Percentiles rank a stretch among this genome's conserved stretches.
Conservation (phyloP, 805 yeast species). For the Debaryomyces hansenii region DNA sequence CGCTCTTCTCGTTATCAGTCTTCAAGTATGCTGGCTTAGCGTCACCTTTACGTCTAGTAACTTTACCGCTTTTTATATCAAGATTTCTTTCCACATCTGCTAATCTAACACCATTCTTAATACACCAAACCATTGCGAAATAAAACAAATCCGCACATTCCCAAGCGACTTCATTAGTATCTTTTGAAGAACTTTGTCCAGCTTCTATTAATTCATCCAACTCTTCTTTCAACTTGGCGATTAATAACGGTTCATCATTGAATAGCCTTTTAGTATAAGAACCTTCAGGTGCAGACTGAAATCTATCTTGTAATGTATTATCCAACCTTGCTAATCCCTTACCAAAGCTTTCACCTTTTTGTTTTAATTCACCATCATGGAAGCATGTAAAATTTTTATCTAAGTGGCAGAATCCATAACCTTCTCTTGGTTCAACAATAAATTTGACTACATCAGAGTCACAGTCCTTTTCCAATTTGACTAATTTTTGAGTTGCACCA, state of each 20-base stretch:
- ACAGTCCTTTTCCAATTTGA: constrained; percentile 75
- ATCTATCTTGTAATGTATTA: constrained; percentile 60
- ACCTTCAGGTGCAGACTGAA: constrained; percentile 75
- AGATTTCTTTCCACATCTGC: constrained; percentile 82
- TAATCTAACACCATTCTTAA: constrained; percentile 73
- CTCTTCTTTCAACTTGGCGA: constrained; percentile 91
- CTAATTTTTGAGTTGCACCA: constrained; percentile 87
- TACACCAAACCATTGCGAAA: constrained; percentile 54
- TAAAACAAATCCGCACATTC: constrained; percentile 90
- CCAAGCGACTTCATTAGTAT: constrained; percentile 70
- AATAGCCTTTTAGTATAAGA: constrained; percentile 93
- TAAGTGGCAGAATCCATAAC: constrained; percentile 91
- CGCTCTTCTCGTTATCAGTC: constrained; percentile 10
- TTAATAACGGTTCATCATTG: constrained; percentile 68
- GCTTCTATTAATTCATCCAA: constrained; percentile 96
- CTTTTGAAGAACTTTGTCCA: constrained; percentile 25
- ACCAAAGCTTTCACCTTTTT: constrained; percentile 46
- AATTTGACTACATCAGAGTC: constrained; percentile 90
- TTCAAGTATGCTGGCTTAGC: constrained; percentile 77
- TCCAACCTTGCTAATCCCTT: constrained; percentile 71
- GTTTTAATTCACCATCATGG: constrained; percentile 37
- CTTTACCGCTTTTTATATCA: constrained; percentile 79
- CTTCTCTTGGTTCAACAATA: constrained; percentile 73
- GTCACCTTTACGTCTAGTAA: constrained; percentile 92
- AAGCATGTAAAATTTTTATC: constrained; percentile 76